Percentiles rank a stretch among this genome's conserved stretches.
Evolutionary conservation across 129 eudicot species (phyloP).

Genomic region (Flaveria sonorensis): DNA sequence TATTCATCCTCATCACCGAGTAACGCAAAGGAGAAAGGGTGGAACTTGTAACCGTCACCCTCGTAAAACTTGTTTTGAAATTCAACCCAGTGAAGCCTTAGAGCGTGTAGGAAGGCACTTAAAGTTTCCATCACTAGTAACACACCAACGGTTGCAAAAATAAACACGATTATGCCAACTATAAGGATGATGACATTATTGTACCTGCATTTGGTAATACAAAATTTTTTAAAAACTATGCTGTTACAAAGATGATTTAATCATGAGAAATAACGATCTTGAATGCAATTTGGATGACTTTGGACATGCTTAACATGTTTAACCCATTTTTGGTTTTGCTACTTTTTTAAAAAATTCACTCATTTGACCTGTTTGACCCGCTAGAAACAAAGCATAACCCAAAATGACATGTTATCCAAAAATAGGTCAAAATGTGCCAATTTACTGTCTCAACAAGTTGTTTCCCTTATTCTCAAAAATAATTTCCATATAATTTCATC

Average conservation of each 20-base stretch:
- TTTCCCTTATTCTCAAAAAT: no score
- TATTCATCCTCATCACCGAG: conserved; percentile 68
- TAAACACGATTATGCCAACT: conserved; percentile 57
- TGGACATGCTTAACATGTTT: neutral
- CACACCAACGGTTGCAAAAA: conserved; percentile 79
- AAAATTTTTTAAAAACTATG: neutral
- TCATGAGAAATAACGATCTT: neutral
- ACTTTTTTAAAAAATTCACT: neutral
- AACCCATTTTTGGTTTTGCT: neutral
- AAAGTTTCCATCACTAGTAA: conserved; percentile 83
- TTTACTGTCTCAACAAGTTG: no score
- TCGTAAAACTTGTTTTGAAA: conserved; percentile 85
- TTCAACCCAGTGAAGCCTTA: conserved; percentile 92
- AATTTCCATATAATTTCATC: neutral
- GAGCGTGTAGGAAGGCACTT: conserved; percentile 84
- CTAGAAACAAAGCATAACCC: neutral
- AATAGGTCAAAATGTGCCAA: neutral
- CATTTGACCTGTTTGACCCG: neutral
- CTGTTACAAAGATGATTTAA: neutral
- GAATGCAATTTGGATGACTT: neutral
- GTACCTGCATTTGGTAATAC: conserved; percentile 43
- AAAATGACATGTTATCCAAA: no score
- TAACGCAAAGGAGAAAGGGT: conserved; percentile 64
- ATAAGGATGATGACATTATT: conserved; percentile 52
- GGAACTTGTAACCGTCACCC: conserved; percentile 88